These are phyloP conservation scores for Cornus kousa DNA, from an alignment of 148 eudicot genomes.

Conservation along the genomic window DNA sequence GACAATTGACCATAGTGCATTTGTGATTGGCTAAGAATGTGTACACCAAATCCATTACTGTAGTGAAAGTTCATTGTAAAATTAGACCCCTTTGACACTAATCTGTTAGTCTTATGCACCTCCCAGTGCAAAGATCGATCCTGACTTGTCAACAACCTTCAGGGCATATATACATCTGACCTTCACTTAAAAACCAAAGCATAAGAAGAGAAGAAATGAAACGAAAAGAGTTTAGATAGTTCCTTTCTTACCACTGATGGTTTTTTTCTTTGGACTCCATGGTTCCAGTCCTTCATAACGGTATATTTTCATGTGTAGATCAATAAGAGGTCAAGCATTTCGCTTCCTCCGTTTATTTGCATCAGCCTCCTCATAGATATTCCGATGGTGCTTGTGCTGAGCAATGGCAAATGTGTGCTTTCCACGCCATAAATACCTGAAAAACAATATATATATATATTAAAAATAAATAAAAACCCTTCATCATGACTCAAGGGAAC, in stretches of 20 bases:
- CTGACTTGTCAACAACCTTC: not conserved
- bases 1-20: no score
- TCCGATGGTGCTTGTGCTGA: conserved; percentile 91
- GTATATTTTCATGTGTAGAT: conserved; percentile 93
- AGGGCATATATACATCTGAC: not conserved
- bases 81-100: no score
- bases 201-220: not conserved
- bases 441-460: not conserved
- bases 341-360: conserved; percentile 95
- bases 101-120: no score
- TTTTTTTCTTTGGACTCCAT: conserved; percentile 70
- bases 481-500: not conserved
- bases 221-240: not conserved
- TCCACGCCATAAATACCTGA: conserved; percentile 95
- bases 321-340: conserved; percentile 93
- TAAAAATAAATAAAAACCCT: no score
- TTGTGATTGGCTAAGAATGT: not conserved
- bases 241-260: conserved; percentile 64
- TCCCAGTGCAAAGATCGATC: no score
- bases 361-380: conserved; percentile 95
- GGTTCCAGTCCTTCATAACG: conserved; percentile 87
- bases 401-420: conserved; percentile 94
- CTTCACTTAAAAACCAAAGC: not conserved
- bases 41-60: not conserved
- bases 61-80: no score